Conservation (phyloP, 768 basidiomycete genomes). For the Pulveroboletus sp. region DNA sequence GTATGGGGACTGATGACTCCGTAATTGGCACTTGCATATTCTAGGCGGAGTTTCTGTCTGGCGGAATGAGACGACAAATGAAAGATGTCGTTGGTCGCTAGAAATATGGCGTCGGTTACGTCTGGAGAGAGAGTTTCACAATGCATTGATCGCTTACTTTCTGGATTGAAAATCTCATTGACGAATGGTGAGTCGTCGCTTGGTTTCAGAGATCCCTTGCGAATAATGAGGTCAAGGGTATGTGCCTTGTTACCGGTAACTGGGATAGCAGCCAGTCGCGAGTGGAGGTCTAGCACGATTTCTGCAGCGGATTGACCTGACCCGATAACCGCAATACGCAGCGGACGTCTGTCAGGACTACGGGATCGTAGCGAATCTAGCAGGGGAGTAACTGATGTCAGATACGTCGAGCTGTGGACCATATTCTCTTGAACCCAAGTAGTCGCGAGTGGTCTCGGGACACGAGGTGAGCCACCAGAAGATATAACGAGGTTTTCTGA, state of each 20-base stretch:
- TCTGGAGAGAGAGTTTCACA: background rate
- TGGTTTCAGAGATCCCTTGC: slow-evolving; percentile 45
- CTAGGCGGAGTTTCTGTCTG: slow-evolving; percentile 35
- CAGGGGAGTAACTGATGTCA: slow-evolving; percentile 34
- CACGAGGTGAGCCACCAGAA: slow-evolving; percentile 44
- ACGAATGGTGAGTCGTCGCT: slow-evolving; percentile 51
- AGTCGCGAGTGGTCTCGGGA: slow-evolving; percentile 35
- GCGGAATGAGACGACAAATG: slow-evolving; percentile 32
- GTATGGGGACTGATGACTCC: slow-evolving; percentile 49
- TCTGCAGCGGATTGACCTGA: slow-evolving; percentile 48
- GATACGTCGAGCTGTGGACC: slow-evolving; percentile 43
- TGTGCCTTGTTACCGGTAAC: slow-evolving; percentile 27
- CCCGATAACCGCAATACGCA: slow-evolving; percentile 43
- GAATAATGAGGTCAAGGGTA: slow-evolving; percentile 46
- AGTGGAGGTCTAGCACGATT: slow-evolving; percentile 41
- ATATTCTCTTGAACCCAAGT: slow-evolving; percentile 33
- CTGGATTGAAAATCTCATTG: slow-evolving; percentile 53
- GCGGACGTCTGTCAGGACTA: slow-evolving; percentile 19
- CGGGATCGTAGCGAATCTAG: slow-evolving; percentile 26
- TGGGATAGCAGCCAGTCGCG: slow-evolving; percentile 33
- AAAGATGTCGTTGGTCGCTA: slow-evolving; percentile 41
- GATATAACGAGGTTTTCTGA: slow-evolving; percentile 47
- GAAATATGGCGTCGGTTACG: background rate
- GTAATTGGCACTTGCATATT: slow-evolving; percentile 50
- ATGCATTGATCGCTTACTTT: slow-evolving; percentile 26